Evolutionary conservation across 805 yeast species (phyloP), one percentile per base, ranked within the genome.

Genomic region (Zygoascus flipseniorum): DNA sequence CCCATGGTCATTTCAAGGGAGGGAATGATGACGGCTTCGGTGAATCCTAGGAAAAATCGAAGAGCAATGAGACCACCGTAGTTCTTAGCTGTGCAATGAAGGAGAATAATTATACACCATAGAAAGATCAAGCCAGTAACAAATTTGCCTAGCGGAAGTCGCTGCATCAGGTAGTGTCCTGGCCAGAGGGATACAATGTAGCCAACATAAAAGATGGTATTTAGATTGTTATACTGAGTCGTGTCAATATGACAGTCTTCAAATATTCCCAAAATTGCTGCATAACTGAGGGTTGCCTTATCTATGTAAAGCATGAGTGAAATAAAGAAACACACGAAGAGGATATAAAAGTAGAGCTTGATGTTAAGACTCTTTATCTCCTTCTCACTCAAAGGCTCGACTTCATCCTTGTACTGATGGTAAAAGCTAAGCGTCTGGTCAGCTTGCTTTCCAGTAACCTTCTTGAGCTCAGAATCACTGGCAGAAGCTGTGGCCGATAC

Each of bases 1-100:
- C 37, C 18, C 42, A 47, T 13, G 5, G 50, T 47, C 50, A 47
- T 47, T 63, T 78, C 75, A 47, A 80, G 69, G 0, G 82, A 80
- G 1, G 80, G 80, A 0, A 82, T 78, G 45, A 80, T 71, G 1
- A 80, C 73, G 1, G 75, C 60, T 59, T 79, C 83, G 44, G 75
- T 71, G 20, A 72, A 62, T 10, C 82, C 82, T 4, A 78, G 64
- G 32, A 78, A 63, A 32, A 72, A 66, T 49, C 83, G 62, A 0
- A 74, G 65, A 4, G 71, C 66, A 69, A 76, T 68, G 23, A 78
- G 67, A 8, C 76, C 71, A 10, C 74, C 73, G 60, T 72, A 76
- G 19, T 67, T 67, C 13, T 66, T 65, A 10, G 68, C 51, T 8
- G 44, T 26, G 23, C 71, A 48, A 20, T 35, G 43, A 18, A 48